A percentile compares a stretch with the other conserved stretches of the same genome.
These are phyloP conservation scores for Carex littledalei DNA, from an alignment of 176 grass and related monocot species.

Conservation along the genomic window DNA sequence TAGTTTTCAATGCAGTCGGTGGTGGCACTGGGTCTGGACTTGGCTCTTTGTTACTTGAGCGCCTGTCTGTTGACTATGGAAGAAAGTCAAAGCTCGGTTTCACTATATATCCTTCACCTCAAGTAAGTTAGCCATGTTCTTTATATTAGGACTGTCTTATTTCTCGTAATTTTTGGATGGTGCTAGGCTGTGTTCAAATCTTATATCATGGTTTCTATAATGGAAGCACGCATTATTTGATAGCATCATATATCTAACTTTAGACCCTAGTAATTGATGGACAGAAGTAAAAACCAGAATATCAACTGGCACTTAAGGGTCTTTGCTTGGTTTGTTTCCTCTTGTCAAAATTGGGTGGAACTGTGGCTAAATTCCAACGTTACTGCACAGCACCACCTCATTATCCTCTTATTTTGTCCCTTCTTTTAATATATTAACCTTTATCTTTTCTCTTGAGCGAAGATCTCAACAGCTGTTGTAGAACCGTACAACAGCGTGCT, in stretches of 20 bases:
- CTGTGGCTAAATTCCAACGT: background rate
- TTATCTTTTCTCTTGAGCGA: slow-evolving; percentile 8
- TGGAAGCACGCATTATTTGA: background rate
- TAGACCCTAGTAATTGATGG: background rate
- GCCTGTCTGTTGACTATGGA: slow-evolving; percentile 68
- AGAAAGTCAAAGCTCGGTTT: slow-evolving; percentile 86
- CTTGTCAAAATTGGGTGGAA: background rate
- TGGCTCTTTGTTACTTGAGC: slow-evolving; percentile 69
- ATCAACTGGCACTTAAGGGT: background rate
- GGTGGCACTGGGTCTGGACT: slow-evolving; percentile 74
- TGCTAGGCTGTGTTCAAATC: background rate
- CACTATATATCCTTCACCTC: slow-evolving; percentile 81
- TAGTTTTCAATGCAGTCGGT: slow-evolving; percentile 77
- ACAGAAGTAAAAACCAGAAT: background rate
- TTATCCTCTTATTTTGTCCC: background rate
- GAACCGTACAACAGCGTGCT: slow-evolving; percentile 84
- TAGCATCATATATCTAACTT: background rate
- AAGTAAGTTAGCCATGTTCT: slow-evolving; percentile 25
- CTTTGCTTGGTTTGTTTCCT: background rate
- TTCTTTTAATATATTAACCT: background rate
- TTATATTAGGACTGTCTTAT: background rate
- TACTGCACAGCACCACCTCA: background rate
- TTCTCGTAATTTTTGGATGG: background rate
- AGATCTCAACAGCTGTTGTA: slow-evolving; percentile 70
- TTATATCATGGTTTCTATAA: background rate